A percentile compares a stretch with the other conserved stretches of the same genome.
Evolutionary conservation across 1,284 basidiomycete species (phyloP).

Genomic region (Austroboletus niveus): DNA sequence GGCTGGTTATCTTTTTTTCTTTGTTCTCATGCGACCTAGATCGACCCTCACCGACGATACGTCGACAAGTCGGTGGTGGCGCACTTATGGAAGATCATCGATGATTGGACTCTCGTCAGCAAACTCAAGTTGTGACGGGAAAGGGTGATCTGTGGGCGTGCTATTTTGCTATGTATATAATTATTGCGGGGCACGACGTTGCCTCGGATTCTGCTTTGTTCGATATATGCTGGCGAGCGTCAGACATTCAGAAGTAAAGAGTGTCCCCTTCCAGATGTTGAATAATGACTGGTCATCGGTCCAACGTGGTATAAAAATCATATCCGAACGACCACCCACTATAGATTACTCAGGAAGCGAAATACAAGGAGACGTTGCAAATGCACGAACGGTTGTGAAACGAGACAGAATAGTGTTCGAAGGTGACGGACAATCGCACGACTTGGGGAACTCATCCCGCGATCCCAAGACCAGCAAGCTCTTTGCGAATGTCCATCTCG

Average conservation of each 20-base stretch:
- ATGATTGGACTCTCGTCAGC: constrained; percentile 78
- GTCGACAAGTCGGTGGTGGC: constrained; percentile 95
- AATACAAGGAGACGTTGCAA: not conserved
- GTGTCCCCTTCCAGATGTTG: too few relatives aligned
- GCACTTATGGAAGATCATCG: constrained; percentile 91
- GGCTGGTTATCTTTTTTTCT: constrained; percentile 43
- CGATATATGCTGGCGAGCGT: not conserved
- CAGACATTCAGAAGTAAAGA: too few relatives aligned
- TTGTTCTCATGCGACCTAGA: constrained; percentile 48
- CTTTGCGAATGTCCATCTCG: constrained; percentile 79
- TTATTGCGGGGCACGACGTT: not conserved
- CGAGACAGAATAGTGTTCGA: not conserved
- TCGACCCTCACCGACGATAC: constrained; percentile 87
- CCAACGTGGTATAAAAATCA: too few relatives aligned
- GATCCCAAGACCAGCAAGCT: constrained; percentile 48
- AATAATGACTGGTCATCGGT: too few relatives aligned
- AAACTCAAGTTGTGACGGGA: constrained; percentile 51
- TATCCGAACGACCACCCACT: not conserved
- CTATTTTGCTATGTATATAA: not conserved
- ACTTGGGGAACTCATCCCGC: constrained; percentile 9
- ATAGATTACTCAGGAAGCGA: constrained; percentile 10
- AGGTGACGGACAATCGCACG: not conserved
- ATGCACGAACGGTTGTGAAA: not conserved
- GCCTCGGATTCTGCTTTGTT: not conserved
- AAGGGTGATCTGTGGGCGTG: not conserved